A percentile compares a stretch with the other conserved stretches of the same genome.
Evolutionary conservation across 106 monocot genomes (phyloP).

Genomic region (Dendrobium catenatum): DNA sequence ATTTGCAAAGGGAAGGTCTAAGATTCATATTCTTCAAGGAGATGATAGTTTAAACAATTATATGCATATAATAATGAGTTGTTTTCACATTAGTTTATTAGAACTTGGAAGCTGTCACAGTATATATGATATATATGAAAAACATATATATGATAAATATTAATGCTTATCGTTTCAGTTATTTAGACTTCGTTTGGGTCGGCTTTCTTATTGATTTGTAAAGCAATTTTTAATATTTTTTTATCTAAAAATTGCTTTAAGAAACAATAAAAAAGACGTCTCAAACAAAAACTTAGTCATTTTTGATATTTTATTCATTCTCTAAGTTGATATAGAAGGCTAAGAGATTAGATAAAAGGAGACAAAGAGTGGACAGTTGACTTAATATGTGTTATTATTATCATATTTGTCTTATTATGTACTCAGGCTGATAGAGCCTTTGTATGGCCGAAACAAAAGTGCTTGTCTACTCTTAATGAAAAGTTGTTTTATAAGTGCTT

Average conservation of each 20-base stretch:
- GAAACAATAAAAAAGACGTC: no score
- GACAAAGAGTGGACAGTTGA: background rate
- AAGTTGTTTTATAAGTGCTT: no score
- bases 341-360: background rate
- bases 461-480: background rate
- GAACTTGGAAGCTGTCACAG: no score
- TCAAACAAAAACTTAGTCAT: background rate
- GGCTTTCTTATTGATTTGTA: no score
- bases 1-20: no score
- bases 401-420: background rate
- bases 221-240: no score
- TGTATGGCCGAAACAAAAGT: background rate
- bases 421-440: background rate
- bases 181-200: background rate
- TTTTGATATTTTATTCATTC: background rate
- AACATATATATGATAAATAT: background rate
- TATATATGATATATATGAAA: no score
- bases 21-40: no score
- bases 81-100: no score
- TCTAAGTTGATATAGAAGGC: background rate
- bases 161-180: background rate
- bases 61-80: no score
- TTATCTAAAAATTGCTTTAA: no score
- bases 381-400: background rate
- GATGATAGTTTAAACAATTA: no score